Evolutionary conservation across 2,329 filamentous ascomycete species (phyloP), one percentile per base, ranked within the genome.

Genomic region (Trichophyton simii): DNA sequence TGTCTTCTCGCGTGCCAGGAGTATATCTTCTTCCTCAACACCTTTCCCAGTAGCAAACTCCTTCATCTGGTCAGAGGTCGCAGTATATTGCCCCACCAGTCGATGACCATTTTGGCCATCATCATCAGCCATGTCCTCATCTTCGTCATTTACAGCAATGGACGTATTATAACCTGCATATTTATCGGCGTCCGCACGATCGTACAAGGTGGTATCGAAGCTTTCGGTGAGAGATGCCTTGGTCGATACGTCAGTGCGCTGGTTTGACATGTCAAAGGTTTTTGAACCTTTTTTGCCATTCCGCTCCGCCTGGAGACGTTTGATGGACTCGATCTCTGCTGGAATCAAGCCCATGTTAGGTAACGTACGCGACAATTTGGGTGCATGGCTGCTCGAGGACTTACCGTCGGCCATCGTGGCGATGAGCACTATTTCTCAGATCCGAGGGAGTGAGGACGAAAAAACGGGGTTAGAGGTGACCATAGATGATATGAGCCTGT

Each of bases 21-120:
- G 80, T 5, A 92, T 87, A 70, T 99, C 95, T 63, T 92, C 90
- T 76, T 96, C 92, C 72, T 95, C 92, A 28, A 92, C 89, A 50
- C 89, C 91, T 64, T 82, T 81, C 61, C 91, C 91, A 60, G 84
- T 85, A 25, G 92, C 87, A 76, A 96, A 95, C 76, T 99, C 94
- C 72, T 96, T 89, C 71, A 99, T 91, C 77, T 96, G 90, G 58
- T 88, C 86, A 67, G 84, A 87, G 44, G 91, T 92, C 28, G 94
- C 94, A 41, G 94, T 99, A 76, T 99, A 99, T 75, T 97, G 94
- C 65, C 91, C 92, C 38, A 96, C 87, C 63, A 99, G 80, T 63
- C 89, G 84, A 69, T 87, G 84, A 67, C 88, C 79, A n/a, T 79
- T 85, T 73, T 88, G 87, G 61, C 77, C 84, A 73, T 86, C 88